Evolutionary conservation across 2,329 filamentous ascomycete species (phyloP).

Genomic region (Biscogniauxia mediterranea): DNA sequence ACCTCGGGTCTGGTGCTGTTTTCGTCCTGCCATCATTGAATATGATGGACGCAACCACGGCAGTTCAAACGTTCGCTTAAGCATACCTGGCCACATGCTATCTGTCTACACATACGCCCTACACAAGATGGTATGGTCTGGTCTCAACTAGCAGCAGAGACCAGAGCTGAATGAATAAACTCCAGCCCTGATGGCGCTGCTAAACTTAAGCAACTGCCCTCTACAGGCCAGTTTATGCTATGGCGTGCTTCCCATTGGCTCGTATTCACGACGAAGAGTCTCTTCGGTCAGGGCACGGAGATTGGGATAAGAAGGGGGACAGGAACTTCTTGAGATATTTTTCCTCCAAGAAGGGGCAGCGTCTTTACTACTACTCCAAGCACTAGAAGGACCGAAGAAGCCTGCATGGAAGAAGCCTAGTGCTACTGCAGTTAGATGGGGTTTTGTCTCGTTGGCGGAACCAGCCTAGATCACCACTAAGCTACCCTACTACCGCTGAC

Average conservation of each 20-base stretch:
- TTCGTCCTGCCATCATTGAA: neutral
- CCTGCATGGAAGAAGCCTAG: slow-evolving; percentile 33
- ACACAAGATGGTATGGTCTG: slow-evolving; percentile 10
- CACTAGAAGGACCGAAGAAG: slow-evolving; percentile 39
- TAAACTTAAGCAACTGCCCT: no score
- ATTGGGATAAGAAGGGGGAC: slow-evolving; percentile 9
- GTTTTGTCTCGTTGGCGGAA: neutral
- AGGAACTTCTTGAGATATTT: neutral
- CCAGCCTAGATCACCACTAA: neutral
- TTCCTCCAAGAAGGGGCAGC: slow-evolving; percentile 3
- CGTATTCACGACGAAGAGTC: neutral
- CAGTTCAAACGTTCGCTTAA: slow-evolving; percentile 16
- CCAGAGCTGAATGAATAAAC: neutral
- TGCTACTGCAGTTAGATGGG: slow-evolving; percentile 7
- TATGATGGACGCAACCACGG: slow-evolving; percentile 15
- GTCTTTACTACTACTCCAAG: slow-evolving; percentile 10
- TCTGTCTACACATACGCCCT: neutral
- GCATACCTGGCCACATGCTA: neutral
- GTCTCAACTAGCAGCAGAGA: slow-evolving; percentile 7
- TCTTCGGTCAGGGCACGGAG: neutral
- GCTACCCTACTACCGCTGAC: neutral
- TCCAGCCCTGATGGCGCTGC: neutral
- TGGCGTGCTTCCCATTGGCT: slow-evolving; percentile 10
- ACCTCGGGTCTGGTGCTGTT: neutral
- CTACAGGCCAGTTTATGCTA: slow-evolving; percentile 13